Conservation (phyloP, 768 basidiomycete genomes). For the Phaeolepiota aurea region DNA sequence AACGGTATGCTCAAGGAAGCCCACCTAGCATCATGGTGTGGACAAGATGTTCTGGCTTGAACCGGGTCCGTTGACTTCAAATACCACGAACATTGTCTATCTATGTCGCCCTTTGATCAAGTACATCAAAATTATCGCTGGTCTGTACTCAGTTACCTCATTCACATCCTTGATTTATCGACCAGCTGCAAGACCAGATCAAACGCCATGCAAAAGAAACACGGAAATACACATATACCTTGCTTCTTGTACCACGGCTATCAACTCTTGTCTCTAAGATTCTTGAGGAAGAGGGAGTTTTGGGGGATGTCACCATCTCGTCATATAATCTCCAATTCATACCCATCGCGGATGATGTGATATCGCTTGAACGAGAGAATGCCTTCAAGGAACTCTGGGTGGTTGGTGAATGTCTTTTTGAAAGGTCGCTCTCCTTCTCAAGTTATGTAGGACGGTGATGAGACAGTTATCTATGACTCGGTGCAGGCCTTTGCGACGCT, state of each 20-base stretch:
- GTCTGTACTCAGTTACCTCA: constrained; percentile 36
- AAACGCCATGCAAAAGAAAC: constrained; percentile 67
- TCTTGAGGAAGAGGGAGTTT: constrained; percentile 93
- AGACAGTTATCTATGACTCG: constrained; percentile 83
- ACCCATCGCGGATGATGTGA: constrained; percentile 85
- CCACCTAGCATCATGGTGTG: constrained; percentile 85
- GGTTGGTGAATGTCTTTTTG: constrained; percentile 38
- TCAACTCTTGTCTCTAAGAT: constrained; percentile 83
- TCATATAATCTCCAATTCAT: constrained; percentile 92
- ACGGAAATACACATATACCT: constrained; percentile 74
- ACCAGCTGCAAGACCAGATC: constrained; percentile 72
- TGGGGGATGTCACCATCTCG: constrained; percentile 85
- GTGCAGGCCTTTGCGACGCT: constrained; percentile 78
- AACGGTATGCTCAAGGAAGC: background rate
- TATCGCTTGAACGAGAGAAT: constrained; percentile 81
- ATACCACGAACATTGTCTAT: constrained; percentile 87
- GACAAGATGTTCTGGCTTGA: constrained; percentile 99
- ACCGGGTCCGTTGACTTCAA: constrained; percentile 71
- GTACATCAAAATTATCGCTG: constrained; percentile 84
- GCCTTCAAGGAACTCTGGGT: constrained; percentile 89
- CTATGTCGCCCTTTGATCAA: constrained; percentile 83
- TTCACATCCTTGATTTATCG: too few relatives aligned
- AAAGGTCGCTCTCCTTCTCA: constrained; percentile 2
- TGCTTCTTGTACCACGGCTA: constrained; percentile 80
- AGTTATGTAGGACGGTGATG: constrained; percentile 77